These are phyloP conservation scores for Plasmodium malariae DNA, from an alignment of 169 alveolate genomes.

Conservation along the genomic window DNA sequence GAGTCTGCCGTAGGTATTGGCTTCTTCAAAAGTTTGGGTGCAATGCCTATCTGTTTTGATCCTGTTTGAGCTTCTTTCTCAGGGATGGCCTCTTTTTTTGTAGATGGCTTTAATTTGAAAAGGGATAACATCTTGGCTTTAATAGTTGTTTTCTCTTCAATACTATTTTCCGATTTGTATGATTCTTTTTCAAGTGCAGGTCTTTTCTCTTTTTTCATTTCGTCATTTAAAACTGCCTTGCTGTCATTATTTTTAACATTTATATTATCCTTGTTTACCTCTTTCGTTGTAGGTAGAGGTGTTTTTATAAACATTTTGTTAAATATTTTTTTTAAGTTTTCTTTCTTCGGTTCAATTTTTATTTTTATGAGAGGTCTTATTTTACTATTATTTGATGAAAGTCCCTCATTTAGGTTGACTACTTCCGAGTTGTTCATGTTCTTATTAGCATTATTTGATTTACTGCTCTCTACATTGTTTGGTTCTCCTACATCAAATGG, in stretches of 20 bases:
- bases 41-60: not conserved
- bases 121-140: constrained; percentile 76
- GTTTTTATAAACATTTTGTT: not conserved
- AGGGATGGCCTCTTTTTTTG: constrained; percentile 2
- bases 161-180: constrained; percentile 48
- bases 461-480: not conserved
- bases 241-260: no score
- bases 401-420: not conserved
- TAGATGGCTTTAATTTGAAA: constrained; percentile 27
- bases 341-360: constrained; percentile 58
- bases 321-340: constrained; percentile 31
- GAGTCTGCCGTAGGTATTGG: not conserved
- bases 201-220: not conserved
- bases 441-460: not conserved
- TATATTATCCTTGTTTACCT: constrained; percentile 8
- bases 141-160: constrained; percentile 72
- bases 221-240: not conserved
- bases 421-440: not conserved
- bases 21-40: not conserved
- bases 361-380: constrained; percentile 17
- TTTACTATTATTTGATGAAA: not conserved
- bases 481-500: not conserved
- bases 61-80: not conserved
- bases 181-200: constrained; percentile 21
- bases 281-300: no score